These are phyloP conservation scores for Globisporangium barbulae DNA, from an alignment of 352 stramenopile genomes.

Conservation along the genomic window DNA sequence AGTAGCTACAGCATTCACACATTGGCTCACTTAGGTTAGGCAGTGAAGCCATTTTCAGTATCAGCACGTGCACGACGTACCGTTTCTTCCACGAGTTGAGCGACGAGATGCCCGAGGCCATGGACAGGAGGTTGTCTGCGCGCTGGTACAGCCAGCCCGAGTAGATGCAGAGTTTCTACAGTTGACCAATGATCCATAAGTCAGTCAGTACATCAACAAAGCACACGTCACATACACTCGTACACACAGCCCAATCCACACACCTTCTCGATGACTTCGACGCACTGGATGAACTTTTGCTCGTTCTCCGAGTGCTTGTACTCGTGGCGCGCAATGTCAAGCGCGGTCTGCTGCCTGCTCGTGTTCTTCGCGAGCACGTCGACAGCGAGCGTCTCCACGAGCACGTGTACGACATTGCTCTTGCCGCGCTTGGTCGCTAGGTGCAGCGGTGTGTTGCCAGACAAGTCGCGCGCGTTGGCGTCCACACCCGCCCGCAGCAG, in stretches of 20 bases:
- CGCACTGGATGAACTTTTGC: constrained; percentile 55
- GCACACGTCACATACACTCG: not conserved
- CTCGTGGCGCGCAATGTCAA: constrained; percentile 66
- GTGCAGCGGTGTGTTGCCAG: constrained; percentile 67
- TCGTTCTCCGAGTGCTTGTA: constrained; percentile 37
- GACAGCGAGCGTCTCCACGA: constrained; percentile 49
- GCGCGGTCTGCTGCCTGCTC: constrained; percentile 52
- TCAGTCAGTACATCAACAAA: not conserved
- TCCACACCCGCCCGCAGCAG: constrained; percentile 57
- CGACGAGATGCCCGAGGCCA: constrained; percentile 63
- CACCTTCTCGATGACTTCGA: constrained; percentile 83
- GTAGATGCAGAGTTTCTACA: constrained; percentile 76
- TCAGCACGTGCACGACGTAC: constrained; percentile 19
- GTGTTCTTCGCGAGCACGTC: constrained; percentile 55
- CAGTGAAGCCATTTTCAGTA: not conserved
- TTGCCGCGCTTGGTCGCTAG: constrained; percentile 56
- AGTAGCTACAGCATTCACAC: constrained; percentile 41
- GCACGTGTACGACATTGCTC: constrained; percentile 60
- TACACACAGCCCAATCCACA: not conserved
- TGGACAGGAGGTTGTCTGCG: constrained; percentile 76
- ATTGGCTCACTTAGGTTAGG: not conserved
- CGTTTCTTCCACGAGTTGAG: constrained; percentile 83
- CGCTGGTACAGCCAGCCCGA: constrained; percentile 81
- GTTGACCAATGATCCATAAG: not conserved
- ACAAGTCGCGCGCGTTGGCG: constrained; percentile 50